Percentiles rank a stretch among this genome's conserved stretches.
Evolutionary conservation across 148 eudicot genomes (phyloP).

Genomic region (Rhododendron williamsianum): DNA sequence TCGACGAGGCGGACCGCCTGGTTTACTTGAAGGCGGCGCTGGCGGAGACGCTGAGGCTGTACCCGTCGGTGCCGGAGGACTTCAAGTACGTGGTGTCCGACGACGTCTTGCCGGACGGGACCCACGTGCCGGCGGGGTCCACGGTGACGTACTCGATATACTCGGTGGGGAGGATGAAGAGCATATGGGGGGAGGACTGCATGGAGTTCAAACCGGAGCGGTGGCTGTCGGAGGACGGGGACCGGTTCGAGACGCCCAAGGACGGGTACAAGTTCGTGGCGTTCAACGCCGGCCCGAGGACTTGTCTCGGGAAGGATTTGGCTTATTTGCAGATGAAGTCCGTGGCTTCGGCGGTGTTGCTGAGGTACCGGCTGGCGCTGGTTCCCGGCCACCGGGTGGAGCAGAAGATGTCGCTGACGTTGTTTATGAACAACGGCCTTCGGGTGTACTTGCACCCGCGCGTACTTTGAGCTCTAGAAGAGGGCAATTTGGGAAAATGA

Average conservation of each 20-base stretch:
- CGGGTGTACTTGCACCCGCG: conserved; percentile 56
- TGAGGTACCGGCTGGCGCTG: conserved; percentile 45
- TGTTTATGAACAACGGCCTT: conserved; percentile 81
- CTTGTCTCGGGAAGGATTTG: conserved; percentile 78
- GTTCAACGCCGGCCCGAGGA: conserved; percentile 84
- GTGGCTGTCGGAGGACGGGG: conserved; percentile 45
- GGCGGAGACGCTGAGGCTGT: conserved; percentile 71
- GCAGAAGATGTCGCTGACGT: conserved; percentile 80
- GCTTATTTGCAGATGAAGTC: conserved; percentile 91
- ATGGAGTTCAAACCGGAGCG: conserved; percentile 82
- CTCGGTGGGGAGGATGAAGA: conserved; percentile 81
- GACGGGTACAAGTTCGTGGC: conserved; percentile 80
- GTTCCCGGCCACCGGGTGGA: conserved; percentile 82
- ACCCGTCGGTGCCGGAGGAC: conserved; percentile 81
- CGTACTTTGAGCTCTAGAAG: conserved; percentile 26
- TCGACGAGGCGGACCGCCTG: conserved; percentile 70
- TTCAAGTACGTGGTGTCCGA: conserved; percentile 68
- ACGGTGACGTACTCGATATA: conserved; percentile 81
- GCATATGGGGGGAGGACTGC: conserved; percentile 87
- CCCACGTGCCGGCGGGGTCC: conserved; percentile 62
- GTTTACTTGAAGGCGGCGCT: conserved; percentile 70
- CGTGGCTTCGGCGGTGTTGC: conserved; percentile 69
- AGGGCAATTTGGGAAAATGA: background rate
- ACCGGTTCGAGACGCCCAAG: conserved; percentile 57
- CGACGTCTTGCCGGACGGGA: conserved; percentile 76